phyloP scores from a whole-genome alignment of 1,284 basidiomycete species.

The Rhodotorula sp. region DNA sequence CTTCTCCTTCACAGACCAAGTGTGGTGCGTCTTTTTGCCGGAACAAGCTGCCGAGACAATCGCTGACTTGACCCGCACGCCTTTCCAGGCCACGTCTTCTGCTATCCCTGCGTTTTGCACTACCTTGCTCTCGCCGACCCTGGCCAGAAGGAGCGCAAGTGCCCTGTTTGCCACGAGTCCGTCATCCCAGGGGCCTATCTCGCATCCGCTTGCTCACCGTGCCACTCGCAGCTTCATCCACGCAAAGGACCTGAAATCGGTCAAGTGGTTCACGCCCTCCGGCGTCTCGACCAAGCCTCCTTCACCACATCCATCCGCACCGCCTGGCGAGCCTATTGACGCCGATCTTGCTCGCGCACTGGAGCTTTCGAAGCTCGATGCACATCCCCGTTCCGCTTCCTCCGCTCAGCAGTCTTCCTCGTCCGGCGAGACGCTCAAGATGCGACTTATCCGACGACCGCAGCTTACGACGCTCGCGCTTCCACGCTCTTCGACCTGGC shows the following conservation, averaged over 20 bases:
- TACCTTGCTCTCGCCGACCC: constrained; percentile 62
- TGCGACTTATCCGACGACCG: constrained; percentile 90
- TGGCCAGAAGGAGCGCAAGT: constrained; percentile 82
- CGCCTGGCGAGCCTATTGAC: constrained; percentile 2
- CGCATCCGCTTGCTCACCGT: background rate
- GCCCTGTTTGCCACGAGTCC: constrained; percentile 89
- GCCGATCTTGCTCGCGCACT: constrained; percentile 29
- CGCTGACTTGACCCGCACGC: too few species aligned
- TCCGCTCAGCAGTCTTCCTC: background rate
- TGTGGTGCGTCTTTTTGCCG: constrained; percentile 4
- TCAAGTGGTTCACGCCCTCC: constrained; percentile 60
- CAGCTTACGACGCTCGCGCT: constrained; percentile 94
- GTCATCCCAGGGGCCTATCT: background rate
- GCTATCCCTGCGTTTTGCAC: constrained; percentile 85
- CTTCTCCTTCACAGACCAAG: constrained; percentile 9
- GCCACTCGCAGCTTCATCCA: constrained; percentile 61
- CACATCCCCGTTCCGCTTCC: background rate
- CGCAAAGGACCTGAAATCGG: constrained; percentile 86
- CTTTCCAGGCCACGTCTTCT: constrained; percentile 44
- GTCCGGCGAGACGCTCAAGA: constrained; percentile 56
- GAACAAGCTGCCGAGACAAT: too few species aligned
- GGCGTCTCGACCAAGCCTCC: background rate
- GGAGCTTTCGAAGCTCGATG: constrained; percentile 24
- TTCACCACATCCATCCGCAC: background rate
- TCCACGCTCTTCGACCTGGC: constrained; percentile 88